Base-by-base conservation (phyloP, 345 rosid genomes). In the Rubroshorea leprosula region DNA sequence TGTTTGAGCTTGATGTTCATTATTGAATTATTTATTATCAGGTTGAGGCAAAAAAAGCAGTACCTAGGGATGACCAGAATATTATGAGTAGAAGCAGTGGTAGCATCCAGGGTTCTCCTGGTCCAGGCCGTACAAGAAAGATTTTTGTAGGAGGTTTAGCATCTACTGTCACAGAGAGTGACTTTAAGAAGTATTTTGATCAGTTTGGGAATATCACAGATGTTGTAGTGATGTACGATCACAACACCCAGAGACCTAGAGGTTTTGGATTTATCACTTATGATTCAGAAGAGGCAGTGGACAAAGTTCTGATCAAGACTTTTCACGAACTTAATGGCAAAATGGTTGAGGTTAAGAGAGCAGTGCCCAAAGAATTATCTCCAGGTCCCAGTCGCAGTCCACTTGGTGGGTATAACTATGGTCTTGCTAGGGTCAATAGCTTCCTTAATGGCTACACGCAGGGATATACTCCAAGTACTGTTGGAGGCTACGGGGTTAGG, bases 41-140 rank as follows among this genome's bases (percentile, higher is more conserved):
- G 90, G 88, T 83, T 51, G 95, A 86, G 76, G 95, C 95, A 51
- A 86, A 86, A 62, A 83, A 72, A 52, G 95, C 95, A 45, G 86
- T 83, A 67, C 95, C 95, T 15, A 80, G 85, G 68, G 95, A 86
- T 72, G 90, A 86, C 50, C 95, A 86, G 58, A 83, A 69, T 66
- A 68, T 78, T 62, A 41, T 78, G 61, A 75, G 57, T 58, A 83
- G 57, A 51, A 51, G 65, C 57, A 51, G 84, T 61, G 48, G 78
- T 51, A 76, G 77, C 72, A 67, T 79, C 68, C 85, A 83, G 22
- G 84, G 87, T 62, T 86, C 90, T 54, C 90, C 84, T 49, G 79
- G 85, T 54, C 83, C 83, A 54, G 78, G 78, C 39, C 85, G 85
- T 61, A 81, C 94, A 20, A 77, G 74, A 63, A 85, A 85, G 80